Conservation (phyloP, 352 stramenopile genomes). For the Globisporangium carolinianum region DNA sequence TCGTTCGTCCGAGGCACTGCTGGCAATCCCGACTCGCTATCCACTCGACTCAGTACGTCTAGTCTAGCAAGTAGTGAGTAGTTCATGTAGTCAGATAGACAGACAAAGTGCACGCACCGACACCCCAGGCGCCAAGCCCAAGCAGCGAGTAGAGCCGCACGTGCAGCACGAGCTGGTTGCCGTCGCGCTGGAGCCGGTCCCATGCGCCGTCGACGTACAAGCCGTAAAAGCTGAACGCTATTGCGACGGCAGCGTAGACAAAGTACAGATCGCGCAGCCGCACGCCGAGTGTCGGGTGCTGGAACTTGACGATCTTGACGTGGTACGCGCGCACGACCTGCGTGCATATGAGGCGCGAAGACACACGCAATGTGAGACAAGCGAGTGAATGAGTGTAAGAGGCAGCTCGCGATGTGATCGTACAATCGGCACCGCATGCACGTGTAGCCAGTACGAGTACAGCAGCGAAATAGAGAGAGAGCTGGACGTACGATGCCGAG, state of each 20-base stretch:
- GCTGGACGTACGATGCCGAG: slow-evolving; percentile 38
- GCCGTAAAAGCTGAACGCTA: slow-evolving; percentile 51
- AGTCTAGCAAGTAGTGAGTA: too few species aligned
- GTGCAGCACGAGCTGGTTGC: slow-evolving; percentile 64
- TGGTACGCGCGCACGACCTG: slow-evolving; percentile 51
- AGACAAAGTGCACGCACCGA: slow-evolving; percentile 20
- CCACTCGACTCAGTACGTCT: too few species aligned
- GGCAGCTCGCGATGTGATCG: not conserved
- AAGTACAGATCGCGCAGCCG: slow-evolving; percentile 60
- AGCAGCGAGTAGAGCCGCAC: slow-evolving; percentile 56
- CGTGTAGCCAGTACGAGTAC: too few species aligned
- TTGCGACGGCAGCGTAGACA: slow-evolving; percentile 35
- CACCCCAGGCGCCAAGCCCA: slow-evolving; percentile 33
- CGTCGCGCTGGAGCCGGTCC: slow-evolving; percentile 45
- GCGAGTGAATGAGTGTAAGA: not conserved
- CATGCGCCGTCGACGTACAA: slow-evolving; percentile 68
- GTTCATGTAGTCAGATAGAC: too few species aligned
- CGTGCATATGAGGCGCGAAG: not conserved
- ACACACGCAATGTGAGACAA: not conserved
- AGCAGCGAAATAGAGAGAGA: not conserved
- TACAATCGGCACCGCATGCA: too few species aligned
- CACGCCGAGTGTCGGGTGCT: slow-evolving; percentile 20
- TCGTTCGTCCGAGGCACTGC: not conserved
- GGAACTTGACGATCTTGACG: slow-evolving; percentile 42
- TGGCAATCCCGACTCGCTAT: too few species aligned